Conservation (phyloP, 192 early-diverging fungal genomes). For the Funneliformis mosseae region DNA sequence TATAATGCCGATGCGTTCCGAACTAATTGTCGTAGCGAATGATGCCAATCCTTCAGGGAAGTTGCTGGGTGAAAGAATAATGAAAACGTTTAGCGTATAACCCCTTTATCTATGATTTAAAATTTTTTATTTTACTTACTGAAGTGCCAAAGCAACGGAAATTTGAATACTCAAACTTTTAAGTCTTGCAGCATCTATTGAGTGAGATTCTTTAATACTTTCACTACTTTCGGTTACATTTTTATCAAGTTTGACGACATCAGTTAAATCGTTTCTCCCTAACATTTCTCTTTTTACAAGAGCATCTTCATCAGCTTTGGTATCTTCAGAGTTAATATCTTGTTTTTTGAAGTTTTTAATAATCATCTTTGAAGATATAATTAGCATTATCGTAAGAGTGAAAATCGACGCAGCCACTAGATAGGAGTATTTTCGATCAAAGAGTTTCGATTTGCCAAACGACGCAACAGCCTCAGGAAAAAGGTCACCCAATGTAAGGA, state of each 20-base stretch:
- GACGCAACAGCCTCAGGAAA: background rate
- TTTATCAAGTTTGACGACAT: background rate
- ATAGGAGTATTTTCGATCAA: background rate
- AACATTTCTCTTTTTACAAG: background rate
- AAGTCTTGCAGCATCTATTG: background rate
- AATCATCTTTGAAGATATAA: background rate
- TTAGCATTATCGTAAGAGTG: background rate
- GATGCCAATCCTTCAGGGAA: conserved; percentile 22
- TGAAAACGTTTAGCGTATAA: background rate
- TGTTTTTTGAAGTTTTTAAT: background rate
- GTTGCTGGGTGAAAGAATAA: conserved; percentile 14
- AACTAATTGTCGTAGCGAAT: conserved; percentile 8
- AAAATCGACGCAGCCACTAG: conserved; percentile 11
- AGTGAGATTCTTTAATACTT: no score
- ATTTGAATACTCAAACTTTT: conserved; percentile 17
- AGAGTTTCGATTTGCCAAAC: background rate
- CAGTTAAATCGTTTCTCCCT: background rate
- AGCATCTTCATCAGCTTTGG: background rate
- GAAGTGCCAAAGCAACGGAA: conserved; percentile 6
- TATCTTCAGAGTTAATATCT: background rate
- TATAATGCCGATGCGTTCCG: background rate
- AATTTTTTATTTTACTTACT: conserved; percentile 22
- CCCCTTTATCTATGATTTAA: background rate
- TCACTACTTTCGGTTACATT: background rate
- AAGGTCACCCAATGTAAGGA: conserved; percentile 11